A percentile compares a stretch with the other conserved stretches of the same genome.
Conservation (phyloP, 257 asterid species). For the Jacaranda copaia region DNA sequence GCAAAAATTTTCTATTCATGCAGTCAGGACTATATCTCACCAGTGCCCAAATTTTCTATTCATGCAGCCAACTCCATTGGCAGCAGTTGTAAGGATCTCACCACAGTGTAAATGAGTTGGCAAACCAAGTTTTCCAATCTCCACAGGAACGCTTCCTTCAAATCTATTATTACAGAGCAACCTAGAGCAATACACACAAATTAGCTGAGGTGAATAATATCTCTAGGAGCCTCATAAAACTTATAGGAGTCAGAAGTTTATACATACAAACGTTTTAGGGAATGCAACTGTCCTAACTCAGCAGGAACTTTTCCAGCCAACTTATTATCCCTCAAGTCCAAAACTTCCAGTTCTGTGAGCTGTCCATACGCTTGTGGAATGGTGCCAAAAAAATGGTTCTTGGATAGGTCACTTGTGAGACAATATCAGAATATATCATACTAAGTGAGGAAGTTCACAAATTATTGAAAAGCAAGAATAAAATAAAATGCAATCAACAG, state of each 20-base stretch:
- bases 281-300: slow-evolving; percentile 63
- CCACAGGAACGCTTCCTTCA: slow-evolving; percentile 68
- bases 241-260: slow-evolving; percentile 21
- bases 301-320: slow-evolving; percentile 73
- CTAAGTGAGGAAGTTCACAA: slow-evolving; percentile 4
- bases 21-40: slow-evolving; percentile 60
- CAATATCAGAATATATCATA: slow-evolving; percentile 27
- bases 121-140: slow-evolving; percentile 58
- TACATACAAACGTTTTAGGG: slow-evolving; percentile 71
- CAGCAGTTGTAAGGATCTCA: slow-evolving; percentile 50
- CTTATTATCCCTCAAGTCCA: slow-evolving; percentile 79
- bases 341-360: slow-evolving; percentile 66
- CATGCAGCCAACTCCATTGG: slow-evolving; percentile 52
- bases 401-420: slow-evolving; percentile 55
- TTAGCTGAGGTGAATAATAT: slow-evolving; percentile 25
- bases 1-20: slow-evolving; percentile 64
- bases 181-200: slow-evolving; percentile 50
- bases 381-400: slow-evolving; percentile 71
- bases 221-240: neutral
- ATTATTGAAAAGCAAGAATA: neutral
- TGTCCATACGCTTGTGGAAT: slow-evolving; percentile 74
- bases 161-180: slow-evolving; percentile 75
- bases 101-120: slow-evolving; percentile 59
- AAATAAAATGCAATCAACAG: slow-evolving; percentile 2
- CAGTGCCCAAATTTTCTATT: slow-evolving; percentile 81